Evolutionary conservation across 164 flowering plant species (phyloP).

Genomic region (Litsea cubeba): DNA sequence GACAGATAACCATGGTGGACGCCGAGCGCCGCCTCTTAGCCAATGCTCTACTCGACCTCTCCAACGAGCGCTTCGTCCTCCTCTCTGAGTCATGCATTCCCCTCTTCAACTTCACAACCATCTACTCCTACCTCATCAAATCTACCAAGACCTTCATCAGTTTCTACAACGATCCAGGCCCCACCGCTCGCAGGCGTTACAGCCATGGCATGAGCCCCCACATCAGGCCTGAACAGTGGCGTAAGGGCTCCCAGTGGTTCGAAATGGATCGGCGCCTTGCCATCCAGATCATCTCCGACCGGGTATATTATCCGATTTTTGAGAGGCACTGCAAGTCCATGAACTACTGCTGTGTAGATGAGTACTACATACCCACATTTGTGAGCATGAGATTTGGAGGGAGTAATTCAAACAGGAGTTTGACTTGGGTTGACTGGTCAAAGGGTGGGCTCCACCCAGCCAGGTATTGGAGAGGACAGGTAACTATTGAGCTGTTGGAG

Average conservation of each 20-base stretch:
- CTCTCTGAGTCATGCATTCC: slow-evolving; percentile 88
- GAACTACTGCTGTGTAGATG: slow-evolving; percentile 36
- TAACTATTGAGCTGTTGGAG: slow-evolving; percentile 25
- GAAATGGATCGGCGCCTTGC: slow-evolving; percentile 34
- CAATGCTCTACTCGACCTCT: slow-evolving; percentile 54
- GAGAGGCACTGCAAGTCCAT: slow-evolving; percentile 20
- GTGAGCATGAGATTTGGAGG: slow-evolving; percentile 23
- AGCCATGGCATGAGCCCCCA: slow-evolving; percentile 34
- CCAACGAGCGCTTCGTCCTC: slow-evolving; percentile 52
- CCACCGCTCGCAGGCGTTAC: slow-evolving; percentile 43
- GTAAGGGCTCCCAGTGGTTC: slow-evolving; percentile 62
- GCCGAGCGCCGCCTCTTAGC: slow-evolving; percentile 56
- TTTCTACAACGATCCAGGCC: slow-evolving; percentile 32
- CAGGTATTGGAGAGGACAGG: slow-evolving; percentile 23
- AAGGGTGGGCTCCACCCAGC: slow-evolving; percentile 47
- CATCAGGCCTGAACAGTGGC: slow-evolving; percentile 31
- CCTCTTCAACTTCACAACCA: slow-evolving; percentile 56
- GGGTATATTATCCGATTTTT: slow-evolving; percentile 26
- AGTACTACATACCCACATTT: slow-evolving; percentile 41
- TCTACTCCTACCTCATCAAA: slow-evolving; percentile 39
- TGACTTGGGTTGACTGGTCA: slow-evolving; percentile 60
- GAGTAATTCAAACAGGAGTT: slow-evolving; percentile 35
- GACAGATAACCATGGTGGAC: slow-evolving; percentile 40
- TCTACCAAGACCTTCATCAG: slow-evolving; percentile 35
- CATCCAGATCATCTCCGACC: slow-evolving; percentile 29